Evolutionary conservation across 108 stramenopile species (phyloP), one percentile per base, ranked within the genome.

Genomic region (Skeletonema tropicum): DNA sequence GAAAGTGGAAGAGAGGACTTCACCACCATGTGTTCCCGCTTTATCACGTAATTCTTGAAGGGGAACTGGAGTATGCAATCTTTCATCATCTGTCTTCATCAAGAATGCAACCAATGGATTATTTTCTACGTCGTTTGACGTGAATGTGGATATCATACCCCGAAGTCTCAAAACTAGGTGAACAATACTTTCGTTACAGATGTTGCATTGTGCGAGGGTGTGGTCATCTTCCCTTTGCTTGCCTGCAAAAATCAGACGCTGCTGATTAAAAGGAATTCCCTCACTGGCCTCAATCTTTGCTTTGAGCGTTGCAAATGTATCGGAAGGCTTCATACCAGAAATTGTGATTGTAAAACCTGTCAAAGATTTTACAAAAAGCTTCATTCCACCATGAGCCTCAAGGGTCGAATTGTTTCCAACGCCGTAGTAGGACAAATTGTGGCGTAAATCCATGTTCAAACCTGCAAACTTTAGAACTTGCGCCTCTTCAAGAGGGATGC

Each of bases 281-380:
- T 62, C 61, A 5, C 5, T 10, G 1, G 5, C 23, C 23, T 60
- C 6, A 60, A 60, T 25, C 21, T 60, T 23, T 6, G 15, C 6
- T 48, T 60, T 25, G 33, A 60, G n/a, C n/a, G n/a, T n/a, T n/a
- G 33, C 33, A 0, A 60, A 9, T 2, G 25, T 60, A 60, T 36
- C 14, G 60, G 60, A 19, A 1, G 3, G 60, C 23, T 30, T 36
- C 21, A 30, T 26, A 60, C 30, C 60, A n/a, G n/a, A n/a, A n/a
- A 60, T 23, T 3, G 96, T 97, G 84, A 97, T 97, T 75, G 94
- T 96, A 89, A 95, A 96, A 46, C 95, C 97, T 80, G 95, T 96
- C 64, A 96, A 86, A 77, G 92, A 94, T 86, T 96, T 96, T 2
- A 96, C 95, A 76, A 93, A 93, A 73, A 96, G 90, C 76, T 96